phyloP scores from a whole-genome alignment of 371 early-diverging fungal species.

The Mortierella sp. region DNA sequence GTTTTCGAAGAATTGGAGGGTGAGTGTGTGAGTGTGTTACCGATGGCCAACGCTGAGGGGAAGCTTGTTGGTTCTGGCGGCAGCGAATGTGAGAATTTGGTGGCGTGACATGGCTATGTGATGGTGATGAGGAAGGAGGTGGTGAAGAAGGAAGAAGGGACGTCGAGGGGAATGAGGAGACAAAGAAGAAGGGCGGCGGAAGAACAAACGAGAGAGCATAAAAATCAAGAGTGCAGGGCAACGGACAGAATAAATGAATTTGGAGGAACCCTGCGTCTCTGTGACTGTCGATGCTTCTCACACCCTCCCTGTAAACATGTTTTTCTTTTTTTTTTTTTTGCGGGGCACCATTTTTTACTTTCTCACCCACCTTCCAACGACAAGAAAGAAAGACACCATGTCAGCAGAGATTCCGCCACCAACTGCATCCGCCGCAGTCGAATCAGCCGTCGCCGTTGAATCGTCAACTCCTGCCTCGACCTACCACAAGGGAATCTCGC shows the following conservation, averaged over 20 bases:
- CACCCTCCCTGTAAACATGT: background rate
- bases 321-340: slow-evolving; percentile 17
- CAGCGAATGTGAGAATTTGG: slow-evolving; percentile 45
- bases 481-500: slow-evolving; percentile 30
- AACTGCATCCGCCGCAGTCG: background rate
- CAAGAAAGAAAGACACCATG: slow-evolving; percentile 9
- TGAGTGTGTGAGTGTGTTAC: slow-evolving; percentile 20
- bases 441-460: slow-evolving; percentile 1
- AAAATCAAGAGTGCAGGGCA: background rate
- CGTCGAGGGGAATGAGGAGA: background rate
- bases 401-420: slow-evolving; percentile 27
- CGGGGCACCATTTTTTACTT: background rate
- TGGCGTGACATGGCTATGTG: slow-evolving; percentile 21
- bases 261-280: background rate
- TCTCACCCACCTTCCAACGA: background rate
- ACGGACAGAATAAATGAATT: background rate
- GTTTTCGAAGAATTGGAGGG: background rate
- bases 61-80: slow-evolving; percentile 33
- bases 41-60: slow-evolving; percentile 55
- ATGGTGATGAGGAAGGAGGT: background rate
- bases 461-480: background rate
- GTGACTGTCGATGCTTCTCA: background rate
- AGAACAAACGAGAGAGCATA: background rate
- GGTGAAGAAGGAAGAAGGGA: background rate
- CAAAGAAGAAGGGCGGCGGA: background rate